Evolutionary conservation across 2,329 filamentous ascomycete species (phyloP), one percentile per base, ranked within the genome.

Genomic region (Tolypocladium paradoxum): DNA sequence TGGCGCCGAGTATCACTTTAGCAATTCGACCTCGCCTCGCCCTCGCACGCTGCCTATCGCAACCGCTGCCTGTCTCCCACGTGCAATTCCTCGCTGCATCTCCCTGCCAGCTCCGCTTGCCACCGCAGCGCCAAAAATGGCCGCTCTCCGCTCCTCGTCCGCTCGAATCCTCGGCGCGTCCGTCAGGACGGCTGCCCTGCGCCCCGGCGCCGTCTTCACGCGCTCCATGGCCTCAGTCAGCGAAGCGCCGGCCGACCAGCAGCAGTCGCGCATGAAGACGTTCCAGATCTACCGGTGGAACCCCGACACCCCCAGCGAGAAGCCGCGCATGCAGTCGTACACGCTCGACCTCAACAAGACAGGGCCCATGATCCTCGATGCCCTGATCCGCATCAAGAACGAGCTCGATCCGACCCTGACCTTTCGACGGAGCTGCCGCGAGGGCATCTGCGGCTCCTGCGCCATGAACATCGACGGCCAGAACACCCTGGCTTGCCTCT

Each of bases 381-480:
- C 93, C 53, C 77, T 99, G 65, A 93, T 99, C 71, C 81, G 92
- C 65, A 96, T 99, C 76, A 99, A 99, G 87, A 99, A 99, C 73
- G 93, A 99, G 81, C 74, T 95, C 58, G 93, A 99, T 73, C 90
- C 93, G 50, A 97, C 93, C 47, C 75, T 99, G 66, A 97, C 93
- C 52, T 99, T 99, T 81, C 83, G 93, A 69, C 77, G 93, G 72
- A 95, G 88, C 73, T 99, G 93, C 77, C 82, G 93, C 75, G 93
- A 99, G 81, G 93, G 93, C 63, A 99, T 99, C 67, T 99, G 93
- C 70, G 93, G 93, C 62, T 95, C 89, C 73, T 99, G 93, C 71
- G 93, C 93, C 61, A 99, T 99, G 93, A 99, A 99, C 80, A 97
- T 99, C 71, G 95, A 97, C 72, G 93, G 93, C 71, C 88, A 95